A percentile compares a stretch with the other conserved stretches of the same genome.
Evolutionary conservation across 495 filamentous ascomycete species (phyloP).

Genomic region (Penicillium subrubescens): DNA sequence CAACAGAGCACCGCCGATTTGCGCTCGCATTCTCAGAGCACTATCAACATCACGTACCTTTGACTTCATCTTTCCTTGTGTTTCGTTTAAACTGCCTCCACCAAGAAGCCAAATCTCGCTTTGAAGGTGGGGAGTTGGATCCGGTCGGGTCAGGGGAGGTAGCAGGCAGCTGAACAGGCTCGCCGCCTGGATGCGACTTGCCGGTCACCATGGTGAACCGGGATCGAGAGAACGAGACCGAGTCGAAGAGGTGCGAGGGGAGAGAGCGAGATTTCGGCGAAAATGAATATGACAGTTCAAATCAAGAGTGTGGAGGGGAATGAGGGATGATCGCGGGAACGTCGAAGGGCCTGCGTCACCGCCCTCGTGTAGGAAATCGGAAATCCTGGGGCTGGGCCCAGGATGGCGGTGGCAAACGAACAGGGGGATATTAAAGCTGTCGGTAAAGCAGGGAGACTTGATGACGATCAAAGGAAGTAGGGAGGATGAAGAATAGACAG

Average conservation of each 20-base stretch:
- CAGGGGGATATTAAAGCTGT: background rate
- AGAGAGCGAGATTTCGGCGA: background rate
- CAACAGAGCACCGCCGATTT: background rate
- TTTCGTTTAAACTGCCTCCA: constrained; percentile 86
- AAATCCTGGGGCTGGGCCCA: constrained; percentile 45
- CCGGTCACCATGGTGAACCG: constrained; percentile 45
- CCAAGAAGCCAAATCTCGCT: constrained; percentile 84
- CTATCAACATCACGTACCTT: constrained; percentile 57
- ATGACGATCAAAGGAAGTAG: background rate
- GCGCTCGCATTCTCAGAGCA: background rate
- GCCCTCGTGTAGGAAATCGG: constrained; percentile 31
- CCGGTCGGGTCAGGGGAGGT: constrained; percentile 38
- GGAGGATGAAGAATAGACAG: constrained; percentile 3
- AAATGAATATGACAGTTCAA: background rate
- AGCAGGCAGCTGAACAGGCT: constrained; percentile 36
- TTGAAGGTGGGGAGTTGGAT: constrained; percentile 64
- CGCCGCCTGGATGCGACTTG: constrained; percentile 45
- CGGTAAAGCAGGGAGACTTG: background rate
- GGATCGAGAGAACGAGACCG: constrained; percentile 13
- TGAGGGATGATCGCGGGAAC: constrained; percentile 19
- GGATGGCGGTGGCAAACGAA: constrained; percentile 15
- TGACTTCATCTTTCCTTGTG: constrained; percentile 71
- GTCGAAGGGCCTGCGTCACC: constrained; percentile 36
- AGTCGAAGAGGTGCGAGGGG: constrained; percentile 7
- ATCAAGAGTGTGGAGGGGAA: constrained; percentile 1